phyloP scores from a whole-genome alignment of 805 yeast species.

The Starmera pachycereana region DNA sequence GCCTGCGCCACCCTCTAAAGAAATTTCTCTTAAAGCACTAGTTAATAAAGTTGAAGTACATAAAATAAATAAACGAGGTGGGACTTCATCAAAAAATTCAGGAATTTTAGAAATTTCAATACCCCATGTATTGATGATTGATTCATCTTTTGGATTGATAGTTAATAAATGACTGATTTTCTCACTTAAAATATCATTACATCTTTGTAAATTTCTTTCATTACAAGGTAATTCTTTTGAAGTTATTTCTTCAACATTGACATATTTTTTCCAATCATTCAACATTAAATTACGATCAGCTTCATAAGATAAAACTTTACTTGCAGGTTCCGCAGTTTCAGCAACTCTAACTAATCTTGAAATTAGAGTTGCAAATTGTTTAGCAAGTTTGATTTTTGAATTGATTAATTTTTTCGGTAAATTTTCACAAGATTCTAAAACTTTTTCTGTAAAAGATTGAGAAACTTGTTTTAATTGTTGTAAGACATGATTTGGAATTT shows the following conservation, averaged over 20 bases:
- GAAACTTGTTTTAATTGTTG: constrained; percentile 45
- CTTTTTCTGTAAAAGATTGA: constrained; percentile 33
- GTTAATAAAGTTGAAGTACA: constrained; percentile 45
- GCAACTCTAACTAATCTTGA: constrained; percentile 44
- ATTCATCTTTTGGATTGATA: constrained; percentile 6
- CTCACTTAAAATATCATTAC: constrained; percentile 24
- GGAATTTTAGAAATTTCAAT: constrained; percentile 32
- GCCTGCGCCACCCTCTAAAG: constrained; percentile 44
- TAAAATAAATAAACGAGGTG: constrained; percentile 46
- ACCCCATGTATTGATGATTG: constrained; percentile 19
- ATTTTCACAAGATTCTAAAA: constrained; percentile 28
- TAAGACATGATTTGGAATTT: constrained; percentile 48
- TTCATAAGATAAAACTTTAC: constrained; percentile 31
- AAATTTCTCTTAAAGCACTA: constrained; percentile 50
- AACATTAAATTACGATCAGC: constrained; percentile 40
- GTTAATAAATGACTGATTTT: constrained; percentile 26
- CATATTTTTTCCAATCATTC: constrained; percentile 43
- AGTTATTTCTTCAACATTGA: constrained; percentile 36
- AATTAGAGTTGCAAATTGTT: constrained; percentile 40
- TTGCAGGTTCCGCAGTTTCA: constrained; percentile 42
- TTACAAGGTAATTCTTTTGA: constrained; percentile 43
- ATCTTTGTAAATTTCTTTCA: constrained; percentile 20
- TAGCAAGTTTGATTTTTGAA: constrained; percentile 45
- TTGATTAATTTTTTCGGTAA: constrained; percentile 40
- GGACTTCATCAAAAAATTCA: constrained; percentile 33